Evolutionary conservation across 2,329 filamentous ascomycete genomes (phyloP).

Genomic region (Fusarium sublunatum): DNA sequence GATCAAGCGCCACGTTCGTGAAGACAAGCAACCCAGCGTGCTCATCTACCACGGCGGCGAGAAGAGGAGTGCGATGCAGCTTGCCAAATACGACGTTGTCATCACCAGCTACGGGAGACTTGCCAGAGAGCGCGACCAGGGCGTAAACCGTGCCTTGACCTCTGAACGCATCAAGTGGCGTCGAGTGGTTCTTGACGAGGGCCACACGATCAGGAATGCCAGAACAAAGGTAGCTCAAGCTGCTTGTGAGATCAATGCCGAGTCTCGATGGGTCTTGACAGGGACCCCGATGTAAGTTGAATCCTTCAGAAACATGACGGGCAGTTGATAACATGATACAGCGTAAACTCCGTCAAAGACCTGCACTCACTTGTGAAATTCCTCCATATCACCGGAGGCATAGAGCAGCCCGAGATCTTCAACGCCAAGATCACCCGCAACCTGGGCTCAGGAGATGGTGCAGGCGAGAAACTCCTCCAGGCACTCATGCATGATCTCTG

Average conservation of each 20-base stretch:
- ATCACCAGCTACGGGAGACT: constrained; percentile 88
- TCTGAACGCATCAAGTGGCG: constrained; percentile 70
- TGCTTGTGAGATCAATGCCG: constrained; percentile 72
- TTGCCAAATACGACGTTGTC: constrained; percentile 77
- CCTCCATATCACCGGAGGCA: constrained; percentile 77
- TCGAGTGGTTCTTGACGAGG: constrained; percentile 84
- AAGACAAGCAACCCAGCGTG: constrained; percentile 71
- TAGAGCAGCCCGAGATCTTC: constrained; percentile 79
- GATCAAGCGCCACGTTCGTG: constrained; percentile 76
- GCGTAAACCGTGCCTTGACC: constrained; percentile 56
- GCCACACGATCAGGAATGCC: constrained; percentile 83
- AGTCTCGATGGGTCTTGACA: constrained; percentile 81
- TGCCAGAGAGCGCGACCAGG: constrained; percentile 68
- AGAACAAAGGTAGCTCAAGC: constrained; percentile 78
- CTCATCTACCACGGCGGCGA: constrained; percentile 78
- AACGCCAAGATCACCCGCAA: constrained; percentile 72
- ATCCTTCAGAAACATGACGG: neutral
- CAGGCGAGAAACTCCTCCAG: constrained; percentile 75
- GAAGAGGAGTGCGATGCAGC: constrained; percentile 66
- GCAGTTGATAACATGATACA: constrained; percentile 49
- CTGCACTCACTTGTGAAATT: constrained; percentile 84
- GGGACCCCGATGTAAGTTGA: constrained; percentile 80
- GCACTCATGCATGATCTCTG: constrained; percentile 84
- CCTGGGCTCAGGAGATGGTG: constrained; percentile 66
- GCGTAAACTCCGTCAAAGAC: constrained; percentile 82